Base-by-base conservation (phyloP, 495 filamentous ascomycete species). In the Aspergillus hancockii region DNA sequence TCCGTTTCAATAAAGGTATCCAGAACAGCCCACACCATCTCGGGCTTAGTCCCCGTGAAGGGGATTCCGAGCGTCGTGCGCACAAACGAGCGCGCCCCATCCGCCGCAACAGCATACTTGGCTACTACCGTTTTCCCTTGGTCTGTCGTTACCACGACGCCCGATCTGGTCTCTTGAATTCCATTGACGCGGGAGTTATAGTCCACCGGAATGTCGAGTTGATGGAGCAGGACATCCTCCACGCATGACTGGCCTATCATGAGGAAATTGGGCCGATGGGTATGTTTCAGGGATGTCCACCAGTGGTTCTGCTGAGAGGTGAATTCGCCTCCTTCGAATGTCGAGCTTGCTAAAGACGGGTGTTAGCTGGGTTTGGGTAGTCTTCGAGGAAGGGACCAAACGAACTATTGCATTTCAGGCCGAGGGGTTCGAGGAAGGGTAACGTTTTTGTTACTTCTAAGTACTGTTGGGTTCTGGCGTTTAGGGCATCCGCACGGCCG, bases 221-320 rank as follows among this genome's bases (percentile, higher is more conserved):
- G 53, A 18, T 47, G 38, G 6, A 25, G 53, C 14, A 55, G 41
- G 14, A 21, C 53, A 8, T 45, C 53, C 18, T 55, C 53, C 0
- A 55, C 53, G 14, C 25, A 40, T 18, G 53, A 46, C 40, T 55
- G 53, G 25, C 53, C 53, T 8, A 55, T 46, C 41, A 55, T 55
- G n/a, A 55, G 53, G n/a, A 55, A 55, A 23, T 55, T 55, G 21
- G 53, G 53, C 1, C 53, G 40, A 25, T 46, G 41, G 53, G 53
- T 55, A 28, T 55, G 53, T 13, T 46, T 28, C 14, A 55, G 16
- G 1, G 53, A 55, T 1, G 53, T 55, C 53, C 53, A 55, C 53
- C 53, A 55, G 4, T 55, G 53, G 53, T 36, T 55, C 21, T 55
- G 53, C 7, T 32, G 53, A 6, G 53, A 55, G 40, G 53, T 55